These are phyloP conservation scores for Pouteria glomerata DNA, from an alignment of 148 eudicot species.

Conservation along the genomic window DNA sequence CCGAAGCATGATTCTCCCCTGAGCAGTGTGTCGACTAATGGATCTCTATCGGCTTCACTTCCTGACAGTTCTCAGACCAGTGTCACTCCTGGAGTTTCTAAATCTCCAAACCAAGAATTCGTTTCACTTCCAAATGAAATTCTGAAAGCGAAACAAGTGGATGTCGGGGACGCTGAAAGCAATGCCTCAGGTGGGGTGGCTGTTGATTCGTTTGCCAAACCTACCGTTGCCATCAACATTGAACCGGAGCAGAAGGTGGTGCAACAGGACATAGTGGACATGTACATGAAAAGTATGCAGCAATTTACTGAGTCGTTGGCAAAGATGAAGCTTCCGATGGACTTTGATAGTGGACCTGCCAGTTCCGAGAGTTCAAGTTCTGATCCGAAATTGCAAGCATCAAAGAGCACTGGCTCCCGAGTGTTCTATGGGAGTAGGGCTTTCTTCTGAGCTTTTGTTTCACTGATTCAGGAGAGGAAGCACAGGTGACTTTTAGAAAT, in stretches of 20 bases:
- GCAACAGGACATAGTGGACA: slow-evolving; percentile 83
- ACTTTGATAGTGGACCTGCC: slow-evolving; percentile 39
- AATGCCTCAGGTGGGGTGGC: slow-evolving; percentile 21
- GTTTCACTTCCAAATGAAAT: slow-evolving; percentile 30
- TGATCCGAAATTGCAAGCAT: slow-evolving; percentile 50
- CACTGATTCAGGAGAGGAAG: slow-evolving; percentile 10
- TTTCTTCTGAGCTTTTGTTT: slow-evolving; percentile 64
- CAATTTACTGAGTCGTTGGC: too few species aligned
- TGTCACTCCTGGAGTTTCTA: slow-evolving; percentile 42
- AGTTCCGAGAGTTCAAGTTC: slow-evolving; percentile 59
- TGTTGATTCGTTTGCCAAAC: slow-evolving; percentile 30
- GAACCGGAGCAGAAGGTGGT: slow-evolving; percentile 70
- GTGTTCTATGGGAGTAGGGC: too few species aligned
- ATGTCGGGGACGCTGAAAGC: slow-evolving; percentile 36
- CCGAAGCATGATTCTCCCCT: slow-evolving; percentile 54
- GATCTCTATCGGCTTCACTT: slow-evolving; percentile 41
- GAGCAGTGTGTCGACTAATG: slow-evolving; percentile 60
- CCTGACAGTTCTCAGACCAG: too few species aligned
- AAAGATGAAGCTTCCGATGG: slow-evolving; percentile 88
- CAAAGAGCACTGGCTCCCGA: slow-evolving; percentile 60
- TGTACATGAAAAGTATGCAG: too few species aligned
- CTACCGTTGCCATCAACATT: slow-evolving; percentile 41
- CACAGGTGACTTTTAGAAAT: slow-evolving; percentile 45
- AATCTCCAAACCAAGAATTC: slow-evolving; percentile 42
- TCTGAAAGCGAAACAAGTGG: slow-evolving; percentile 30